These are phyloP conservation scores for Gossypium mustelinum DNA, from an alignment of 345 rosid genomes.

Conservation along the genomic window DNA sequence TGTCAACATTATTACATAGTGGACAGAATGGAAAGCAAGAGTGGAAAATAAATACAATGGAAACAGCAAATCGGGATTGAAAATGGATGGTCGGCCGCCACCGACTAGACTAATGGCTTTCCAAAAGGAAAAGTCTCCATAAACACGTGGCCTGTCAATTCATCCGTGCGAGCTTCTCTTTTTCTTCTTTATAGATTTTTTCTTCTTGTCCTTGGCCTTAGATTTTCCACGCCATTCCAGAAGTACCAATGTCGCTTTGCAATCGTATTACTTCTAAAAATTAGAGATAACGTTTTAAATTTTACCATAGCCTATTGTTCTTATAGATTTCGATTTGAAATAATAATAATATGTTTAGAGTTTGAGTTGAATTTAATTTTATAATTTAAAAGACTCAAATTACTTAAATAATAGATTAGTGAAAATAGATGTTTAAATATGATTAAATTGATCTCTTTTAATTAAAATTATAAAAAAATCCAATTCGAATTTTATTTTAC, in stretches of 20 bases:
- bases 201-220: neutral
- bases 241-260: neutral
- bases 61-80: neutral
- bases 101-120: neutral
- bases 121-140: neutral
- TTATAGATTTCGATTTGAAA: no score
- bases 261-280: neutral
- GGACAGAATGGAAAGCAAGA: neutral
- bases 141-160: neutral
- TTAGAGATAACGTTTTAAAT: no score
- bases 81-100: neutral
- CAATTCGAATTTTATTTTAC: no score
- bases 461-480: no score
- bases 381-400: fast-evolving
- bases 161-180: neutral
- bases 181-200: neutral
- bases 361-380: no score
- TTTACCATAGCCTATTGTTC: no score
- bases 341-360: no score
- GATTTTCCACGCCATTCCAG: neutral
- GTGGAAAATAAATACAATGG: neutral
- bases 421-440: no score
- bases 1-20: no score
- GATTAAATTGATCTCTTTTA: fast-evolving
- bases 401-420: no score